Percentiles rank a stretch among this genome's conserved stretches.
phyloP scores from a whole-genome alignment of 2,329 filamentous ascomycete species.

The Microdochium bolleyi region DNA sequence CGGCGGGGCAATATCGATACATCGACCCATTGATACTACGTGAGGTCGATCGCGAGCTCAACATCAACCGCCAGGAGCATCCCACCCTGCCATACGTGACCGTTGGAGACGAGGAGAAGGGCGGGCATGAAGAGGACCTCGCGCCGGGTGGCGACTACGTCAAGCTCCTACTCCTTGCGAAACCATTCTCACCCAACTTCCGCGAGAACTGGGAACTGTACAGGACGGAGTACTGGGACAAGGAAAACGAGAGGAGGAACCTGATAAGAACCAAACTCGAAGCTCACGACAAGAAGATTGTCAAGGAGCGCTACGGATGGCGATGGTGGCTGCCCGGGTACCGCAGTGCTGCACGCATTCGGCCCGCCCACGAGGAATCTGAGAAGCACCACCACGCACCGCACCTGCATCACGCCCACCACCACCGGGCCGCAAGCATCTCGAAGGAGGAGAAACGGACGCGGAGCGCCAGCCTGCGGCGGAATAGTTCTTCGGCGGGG shows the following conservation, averaged over 20 bases:
- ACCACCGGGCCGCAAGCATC: conserved; percentile 31
- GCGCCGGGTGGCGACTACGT: conserved; percentile 86
- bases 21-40: conserved; percentile 58
- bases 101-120: conserved; percentile 46
- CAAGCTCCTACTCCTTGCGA: conserved; percentile 82
- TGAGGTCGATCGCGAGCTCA: conserved; percentile 52
- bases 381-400: conserved; percentile 20
- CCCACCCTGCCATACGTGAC: conserved; percentile 28
- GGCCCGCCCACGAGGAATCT: conserved; percentile 10
- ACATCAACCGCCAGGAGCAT: conserved; percentile 32
- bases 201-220: conserved; percentile 97
- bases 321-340: conserved; percentile 79
- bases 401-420: conserved; percentile 25
- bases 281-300: conserved; percentile 58
- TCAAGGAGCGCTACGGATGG: conserved; percentile 62
- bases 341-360: conserved; percentile 15
- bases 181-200: conserved; percentile 91
- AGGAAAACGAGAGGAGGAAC: conserved; percentile 82
- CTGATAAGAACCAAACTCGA: conserved; percentile 63
- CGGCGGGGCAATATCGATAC: conserved; percentile 64
- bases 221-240: conserved; percentile 91
- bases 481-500: conserved; percentile 39
- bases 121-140: conserved; percentile 80
- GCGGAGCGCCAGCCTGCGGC: conserved; percentile 43
- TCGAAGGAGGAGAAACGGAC: conserved; percentile 39